Base-by-base conservation (phyloP, 306 rosid genomes). In the Cyclanthera cordifolia region DNA sequence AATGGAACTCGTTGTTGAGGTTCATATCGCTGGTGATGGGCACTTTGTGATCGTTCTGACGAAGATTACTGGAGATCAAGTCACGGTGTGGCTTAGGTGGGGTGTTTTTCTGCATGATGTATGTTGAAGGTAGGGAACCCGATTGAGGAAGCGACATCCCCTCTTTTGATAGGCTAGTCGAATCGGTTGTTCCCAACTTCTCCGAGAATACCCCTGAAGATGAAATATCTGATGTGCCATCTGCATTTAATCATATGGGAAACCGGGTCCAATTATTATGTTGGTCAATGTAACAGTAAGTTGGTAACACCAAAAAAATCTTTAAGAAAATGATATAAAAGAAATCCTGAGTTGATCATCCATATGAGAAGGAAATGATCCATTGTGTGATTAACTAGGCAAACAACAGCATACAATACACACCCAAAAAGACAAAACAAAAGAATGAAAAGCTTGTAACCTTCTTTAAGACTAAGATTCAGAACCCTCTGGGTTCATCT, bases 1-100 rank as follows among this genome's bases (percentile, higher is more conserved):
- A 82, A 63, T 78, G 87, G 82, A 84, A 77, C 72, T 89, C 94
- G 16, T 82, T 78, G 9, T 83, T 87, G 4, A 30, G 77, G 71
- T 85, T 87, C 47, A 77, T 71, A 66, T 82, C 82, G 55, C 79
- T 88, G 41, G 80, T 46, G 67, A 88, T 72, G 72, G 96, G 77
- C 61, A 2, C 69, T 73, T 88, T 87, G 73, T 78, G 74, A 76
- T 83, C 90, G 57, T 82, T 89, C 76, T 78, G 85, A 79, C 75
- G 90, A 74, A 69, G 71, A 67, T 92, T 85, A 32, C 70, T 86
- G 4, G 90, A 77, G 53, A 86, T 57, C 41, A 77, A 63, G 69
- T 82, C 85, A 17, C 81, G 76, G 39, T 80, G 87, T 50, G 82
- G 65, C 75, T 85, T 78, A 24, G 95, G 77, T 77, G 81, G 85